Conservation (phyloP, 371 early-diverging fungal genomes). For the Mucor circinelloides region DNA sequence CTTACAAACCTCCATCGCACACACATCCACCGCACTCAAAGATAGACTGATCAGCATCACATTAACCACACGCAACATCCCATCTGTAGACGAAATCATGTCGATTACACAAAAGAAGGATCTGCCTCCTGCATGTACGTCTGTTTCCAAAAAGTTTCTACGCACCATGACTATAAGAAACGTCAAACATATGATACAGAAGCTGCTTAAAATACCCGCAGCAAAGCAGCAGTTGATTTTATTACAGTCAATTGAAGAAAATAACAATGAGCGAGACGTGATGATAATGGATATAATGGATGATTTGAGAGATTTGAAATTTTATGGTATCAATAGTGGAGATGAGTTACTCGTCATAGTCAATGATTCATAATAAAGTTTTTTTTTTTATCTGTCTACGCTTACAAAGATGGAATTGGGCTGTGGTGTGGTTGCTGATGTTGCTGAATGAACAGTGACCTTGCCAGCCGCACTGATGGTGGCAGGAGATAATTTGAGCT, state of each 20-base stretch:
- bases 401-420: background rate
- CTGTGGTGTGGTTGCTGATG: slow-evolving; percentile 3
- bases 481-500: background rate
- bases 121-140: slow-evolving; percentile 26
- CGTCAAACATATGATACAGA: slow-evolving; percentile 43
- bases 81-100: slow-evolving; percentile 3
- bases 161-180: slow-evolving; percentile 48
- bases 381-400: background rate
- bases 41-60: slow-evolving; percentile 60
- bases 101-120: slow-evolving; percentile 11
- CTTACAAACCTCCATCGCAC: slow-evolving; percentile 31
- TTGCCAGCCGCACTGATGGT: background rate
- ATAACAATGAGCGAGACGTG: slow-evolving; percentile 1
- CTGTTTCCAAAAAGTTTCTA: slow-evolving; percentile 51
- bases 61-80: slow-evolving; percentile 17
- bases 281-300: slow-evolving; percentile 43
- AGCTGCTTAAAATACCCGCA: slow-evolving; percentile 38
- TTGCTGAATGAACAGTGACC: background rate
- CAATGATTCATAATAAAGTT: background rate
- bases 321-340: slow-evolving; percentile 35
- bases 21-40: slow-evolving; percentile 56
- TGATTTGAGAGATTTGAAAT: slow-evolving; percentile 47
- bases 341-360: slow-evolving; percentile 33
- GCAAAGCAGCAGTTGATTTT: slow-evolving; percentile 36
- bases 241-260: slow-evolving; percentile 7